These are phyloP conservation scores for Aspergillus flavus DNA, from an alignment of 2,329 filamentous ascomycete genomes.

Conservation along the genomic window DNA sequence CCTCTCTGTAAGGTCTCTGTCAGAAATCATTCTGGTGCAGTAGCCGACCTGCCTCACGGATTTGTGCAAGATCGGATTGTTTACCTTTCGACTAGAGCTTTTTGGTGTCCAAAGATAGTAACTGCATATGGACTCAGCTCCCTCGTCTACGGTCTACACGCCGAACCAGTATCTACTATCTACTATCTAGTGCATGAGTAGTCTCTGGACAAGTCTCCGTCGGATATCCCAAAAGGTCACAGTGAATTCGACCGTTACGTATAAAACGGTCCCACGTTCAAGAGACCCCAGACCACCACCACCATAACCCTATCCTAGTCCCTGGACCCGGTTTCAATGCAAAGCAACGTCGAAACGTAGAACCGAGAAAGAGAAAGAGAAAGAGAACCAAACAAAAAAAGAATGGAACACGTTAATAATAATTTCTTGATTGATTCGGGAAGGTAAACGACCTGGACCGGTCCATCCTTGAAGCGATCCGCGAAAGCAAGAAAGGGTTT, in stretches of 20 bases:
- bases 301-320: not conserved
- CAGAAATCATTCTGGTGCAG: not conserved
- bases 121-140: not conserved
- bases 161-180: not conserved
- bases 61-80: not conserved
- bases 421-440: not conserved
- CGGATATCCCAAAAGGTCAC: not conserved
- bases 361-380: not conserved
- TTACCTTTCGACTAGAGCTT: not conserved
- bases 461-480: constrained; percentile 11
- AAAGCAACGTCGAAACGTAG: not conserved
- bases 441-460: constrained; percentile 7
- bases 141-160: not conserved
- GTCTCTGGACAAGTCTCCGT: not conserved
- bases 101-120: constrained; percentile 4
- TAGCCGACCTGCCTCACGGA: not conserved
- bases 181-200: not conserved
- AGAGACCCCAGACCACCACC: not conserved
- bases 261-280: not conserved
- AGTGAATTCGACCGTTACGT: not conserved
- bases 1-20: not conserved
- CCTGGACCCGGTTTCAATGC: not conserved
- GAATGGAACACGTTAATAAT: not conserved
- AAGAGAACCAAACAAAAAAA: not conserved
- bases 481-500: constrained; percentile 2